Conservation (phyloP, 305 asterid species). For the Caryopteris hybrid region DNA sequence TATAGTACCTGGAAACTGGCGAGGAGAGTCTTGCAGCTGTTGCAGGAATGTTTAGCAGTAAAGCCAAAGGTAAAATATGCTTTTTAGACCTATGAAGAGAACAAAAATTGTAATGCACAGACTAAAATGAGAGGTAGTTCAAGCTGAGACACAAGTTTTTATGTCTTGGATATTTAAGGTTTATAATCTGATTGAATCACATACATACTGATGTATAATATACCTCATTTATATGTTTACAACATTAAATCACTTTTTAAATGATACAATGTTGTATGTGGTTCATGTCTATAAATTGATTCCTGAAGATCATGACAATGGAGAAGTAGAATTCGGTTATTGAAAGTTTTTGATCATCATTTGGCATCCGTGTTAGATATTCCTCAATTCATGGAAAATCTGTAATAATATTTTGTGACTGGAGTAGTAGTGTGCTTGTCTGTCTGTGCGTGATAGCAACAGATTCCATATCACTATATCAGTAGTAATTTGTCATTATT, state of each 20-base stretch:
- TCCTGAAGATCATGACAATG: conserved; percentile 12
- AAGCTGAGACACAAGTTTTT: background rate
- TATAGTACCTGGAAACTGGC: conserved; percentile 84
- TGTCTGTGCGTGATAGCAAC: conserved; percentile 5
- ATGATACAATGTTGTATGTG: conserved; percentile 10
- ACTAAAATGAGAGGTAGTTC: background rate
- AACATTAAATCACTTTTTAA: background rate
- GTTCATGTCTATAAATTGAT: conserved; percentile 1
- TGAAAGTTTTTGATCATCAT: conserved; percentile 15
- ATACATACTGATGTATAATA: background rate
- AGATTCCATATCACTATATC: conserved; percentile 3
- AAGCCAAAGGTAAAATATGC: conserved; percentile 76
- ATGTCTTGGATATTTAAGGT: background rate
- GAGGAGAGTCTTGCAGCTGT: conserved; percentile 99
- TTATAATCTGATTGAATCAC: conserved; percentile 11
- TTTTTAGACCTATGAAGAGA: background rate
- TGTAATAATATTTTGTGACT: conserved; percentile 12
- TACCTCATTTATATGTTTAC: background rate
- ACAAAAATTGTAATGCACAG: background rate
- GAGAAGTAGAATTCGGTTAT: conserved; percentile 8
- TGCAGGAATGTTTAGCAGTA: conserved; percentile 99
- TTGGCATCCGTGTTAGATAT: conserved; percentile 7
- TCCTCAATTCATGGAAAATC: background rate
- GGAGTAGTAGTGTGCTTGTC: conserved; percentile 1
- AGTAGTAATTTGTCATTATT: background rate